Conservation (phyloP, 306 rosid genomes). For the Malus asiatica region DNA sequence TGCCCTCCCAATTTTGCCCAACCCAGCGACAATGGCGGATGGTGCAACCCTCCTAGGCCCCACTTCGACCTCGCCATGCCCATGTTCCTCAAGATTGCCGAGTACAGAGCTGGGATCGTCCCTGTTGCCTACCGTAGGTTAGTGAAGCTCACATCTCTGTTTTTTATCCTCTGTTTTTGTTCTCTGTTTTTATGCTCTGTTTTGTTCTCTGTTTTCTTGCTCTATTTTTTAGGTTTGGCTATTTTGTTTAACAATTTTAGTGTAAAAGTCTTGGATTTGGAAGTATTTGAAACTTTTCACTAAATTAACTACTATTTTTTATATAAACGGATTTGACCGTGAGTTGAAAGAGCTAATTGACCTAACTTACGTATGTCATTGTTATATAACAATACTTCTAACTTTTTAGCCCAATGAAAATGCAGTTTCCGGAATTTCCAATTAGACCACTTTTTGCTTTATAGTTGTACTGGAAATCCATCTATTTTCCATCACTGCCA, state of each 20-base stretch:
- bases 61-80: constrained; percentile 99
- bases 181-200: not conserved
- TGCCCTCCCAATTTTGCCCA: constrained; percentile 94
- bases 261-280: no score
- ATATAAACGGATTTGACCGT: no score
- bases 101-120: constrained; percentile 97
- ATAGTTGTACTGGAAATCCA: no score
- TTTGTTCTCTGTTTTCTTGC: not conserved
- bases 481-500: no score
- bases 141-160: not conserved
- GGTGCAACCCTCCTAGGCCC: constrained; percentile 98
- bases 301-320: not conserved
- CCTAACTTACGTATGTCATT: not conserved
- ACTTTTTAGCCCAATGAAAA: not conserved
- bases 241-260: no score
- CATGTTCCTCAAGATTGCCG: constrained; percentile 92
- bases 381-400: no score
- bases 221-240: not conserved
- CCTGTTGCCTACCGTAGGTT: constrained; percentile 89
- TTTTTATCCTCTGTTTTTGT: not conserved
- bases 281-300: no score
- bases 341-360: no score
- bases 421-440: not conserved
- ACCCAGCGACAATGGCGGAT: constrained; percentile 90
- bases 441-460: not conserved